These are phyloP conservation scores for Elsinoe australis DNA, from an alignment of 2,329 filamentous ascomycete species.

Conservation along the genomic window DNA sequence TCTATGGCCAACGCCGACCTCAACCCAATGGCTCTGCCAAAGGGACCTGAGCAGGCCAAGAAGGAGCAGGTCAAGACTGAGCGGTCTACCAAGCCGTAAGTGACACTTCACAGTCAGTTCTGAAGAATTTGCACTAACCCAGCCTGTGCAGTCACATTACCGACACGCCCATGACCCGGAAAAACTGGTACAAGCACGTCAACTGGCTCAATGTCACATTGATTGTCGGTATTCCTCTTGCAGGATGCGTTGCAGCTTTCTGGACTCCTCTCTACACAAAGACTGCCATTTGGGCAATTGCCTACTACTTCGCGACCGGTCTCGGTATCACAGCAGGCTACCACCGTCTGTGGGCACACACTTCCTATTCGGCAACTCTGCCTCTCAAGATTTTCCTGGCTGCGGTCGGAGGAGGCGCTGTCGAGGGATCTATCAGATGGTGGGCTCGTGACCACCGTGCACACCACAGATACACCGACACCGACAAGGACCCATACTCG, in stretches of 20 bases:
- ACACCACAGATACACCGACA: constrained; percentile 88
- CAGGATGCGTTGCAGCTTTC: constrained; percentile 64
- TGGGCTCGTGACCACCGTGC: constrained; percentile 82
- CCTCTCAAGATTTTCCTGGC: constrained; percentile 77
- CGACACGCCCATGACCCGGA: constrained; percentile 68
- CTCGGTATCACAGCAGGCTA: constrained; percentile 49
- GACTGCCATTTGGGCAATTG: constrained; percentile 64
- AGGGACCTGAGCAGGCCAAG: constrained; percentile 13
- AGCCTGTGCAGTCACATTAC: constrained; percentile 57
- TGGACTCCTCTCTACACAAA: constrained; percentile 68
- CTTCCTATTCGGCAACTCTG: constrained; percentile 67
- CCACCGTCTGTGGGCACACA: constrained; percentile 80
- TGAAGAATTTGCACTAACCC: neutral
- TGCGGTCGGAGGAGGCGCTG: constrained; percentile 71
- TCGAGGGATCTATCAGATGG: constrained; percentile 81
- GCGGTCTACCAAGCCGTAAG: constrained; percentile 6
- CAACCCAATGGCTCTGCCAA: constrained; percentile 3
- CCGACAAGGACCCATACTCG: constrained; percentile 84
- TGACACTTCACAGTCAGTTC: neutral
- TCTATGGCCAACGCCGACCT: neutral
- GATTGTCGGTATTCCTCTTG: constrained; percentile 68
- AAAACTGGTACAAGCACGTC: constrained; percentile 87
- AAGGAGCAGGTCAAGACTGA: too few relatives aligned
- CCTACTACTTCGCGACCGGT: constrained; percentile 73
- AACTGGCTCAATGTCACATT: constrained; percentile 86